Evolutionary conservation across 2,329 filamentous ascomycete genomes (phyloP).

Genomic region (Colletotrichum godetiae): DNA sequence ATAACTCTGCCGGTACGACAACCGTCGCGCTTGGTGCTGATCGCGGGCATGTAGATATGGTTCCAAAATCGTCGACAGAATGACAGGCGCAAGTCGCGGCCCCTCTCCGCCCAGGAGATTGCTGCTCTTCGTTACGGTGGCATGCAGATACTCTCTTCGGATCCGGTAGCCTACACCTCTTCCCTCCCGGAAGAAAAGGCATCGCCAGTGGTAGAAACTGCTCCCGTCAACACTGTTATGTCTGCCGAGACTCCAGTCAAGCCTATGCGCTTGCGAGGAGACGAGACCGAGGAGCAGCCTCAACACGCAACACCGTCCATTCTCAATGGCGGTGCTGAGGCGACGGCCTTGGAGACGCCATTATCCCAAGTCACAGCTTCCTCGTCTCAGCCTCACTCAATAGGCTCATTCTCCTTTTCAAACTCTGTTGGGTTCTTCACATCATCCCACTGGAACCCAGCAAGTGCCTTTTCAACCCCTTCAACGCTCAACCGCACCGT

Average conservation of each 20-base stretch:
- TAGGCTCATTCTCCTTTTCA: slow-evolving; percentile 53
- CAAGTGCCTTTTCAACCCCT: slow-evolving; percentile 63
- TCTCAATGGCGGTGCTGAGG: not conserved
- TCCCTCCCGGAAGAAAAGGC: slow-evolving; percentile 37
- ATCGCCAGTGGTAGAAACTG: slow-evolving; percentile 3
- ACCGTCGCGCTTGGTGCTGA: slow-evolving; percentile 6
- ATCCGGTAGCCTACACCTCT: slow-evolving; percentile 48
- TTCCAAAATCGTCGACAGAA: slow-evolving; percentile 97
- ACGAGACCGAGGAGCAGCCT: not conserved
- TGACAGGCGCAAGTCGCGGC: slow-evolving; percentile 88
- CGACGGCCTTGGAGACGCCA: slow-evolving; percentile 15
- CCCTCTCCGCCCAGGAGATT: slow-evolving; percentile 82
- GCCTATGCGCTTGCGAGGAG: not conserved
- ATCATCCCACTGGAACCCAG: slow-evolving; percentile 65
- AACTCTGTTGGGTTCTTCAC: slow-evolving; percentile 62
- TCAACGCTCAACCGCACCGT: slow-evolving; percentile 50
- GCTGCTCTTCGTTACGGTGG: slow-evolving; percentile 68
- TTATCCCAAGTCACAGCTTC: slow-evolving; percentile 21
- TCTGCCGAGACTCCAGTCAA: slow-evolving; percentile 22
- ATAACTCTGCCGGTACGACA: not conserved
- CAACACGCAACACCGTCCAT: slow-evolving; percentile 9
- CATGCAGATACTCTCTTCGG: slow-evolving; percentile 63
- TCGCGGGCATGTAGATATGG: slow-evolving; percentile 78
- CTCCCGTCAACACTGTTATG: not conserved
- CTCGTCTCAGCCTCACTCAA: slow-evolving; percentile 16